Evolutionary conservation across 2,329 filamentous ascomycete genomes (phyloP), one percentile per base, ranked within the genome.

Genomic region (Aureobasidium sp.): DNA sequence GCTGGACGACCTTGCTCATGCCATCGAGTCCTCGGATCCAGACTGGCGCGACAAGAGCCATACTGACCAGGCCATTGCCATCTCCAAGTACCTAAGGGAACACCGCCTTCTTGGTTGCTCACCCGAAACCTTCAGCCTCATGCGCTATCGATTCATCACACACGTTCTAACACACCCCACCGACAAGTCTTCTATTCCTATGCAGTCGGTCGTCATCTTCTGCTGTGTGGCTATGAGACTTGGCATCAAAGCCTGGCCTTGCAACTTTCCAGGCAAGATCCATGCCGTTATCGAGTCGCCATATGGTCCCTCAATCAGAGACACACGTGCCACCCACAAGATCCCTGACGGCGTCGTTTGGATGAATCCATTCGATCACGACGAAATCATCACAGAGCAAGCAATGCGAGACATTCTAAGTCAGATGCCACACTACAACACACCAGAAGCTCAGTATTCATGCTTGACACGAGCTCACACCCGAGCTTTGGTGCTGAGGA

Each of bases 111-210:
- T 84, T 1, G 91, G 91, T 48, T 82, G 91, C 62, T 50, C 60
- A 7, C 76, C 84, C n/a, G 83, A 85, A 8, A 84, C 87, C 61
- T 97, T 94, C 71, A 86, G 90, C 67, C 87, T 88, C 63, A 76
- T 97, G 63, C 85, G 89, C 65, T 96, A 97, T 74, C 95, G 90
- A 68, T 89, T 96, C 68, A 86, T 99, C 62, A 89, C 96, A 68
- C 86, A 97, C 62, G 91, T 91, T 10, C 80, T 95, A 64, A 90
- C 89, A 4, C 78, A 97, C 47, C 86, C 84, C 39, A 86, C 89
- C 55, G 76, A 83, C 7, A 91, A 96, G 69, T 86, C 89, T 32
- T 93, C 91, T 1, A 80, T 97, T 9, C 94, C 93, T 1, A 81
- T 97, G 56, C 88, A 97, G 64, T 94, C 91, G 1, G 88, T 88